Percentiles rank a stretch among this genome's conserved stretches.
These are phyloP conservation scores for Leishmania guyanensis DNA, from an alignment of 208 protist genomes.

Conservation along the genomic window DNA sequence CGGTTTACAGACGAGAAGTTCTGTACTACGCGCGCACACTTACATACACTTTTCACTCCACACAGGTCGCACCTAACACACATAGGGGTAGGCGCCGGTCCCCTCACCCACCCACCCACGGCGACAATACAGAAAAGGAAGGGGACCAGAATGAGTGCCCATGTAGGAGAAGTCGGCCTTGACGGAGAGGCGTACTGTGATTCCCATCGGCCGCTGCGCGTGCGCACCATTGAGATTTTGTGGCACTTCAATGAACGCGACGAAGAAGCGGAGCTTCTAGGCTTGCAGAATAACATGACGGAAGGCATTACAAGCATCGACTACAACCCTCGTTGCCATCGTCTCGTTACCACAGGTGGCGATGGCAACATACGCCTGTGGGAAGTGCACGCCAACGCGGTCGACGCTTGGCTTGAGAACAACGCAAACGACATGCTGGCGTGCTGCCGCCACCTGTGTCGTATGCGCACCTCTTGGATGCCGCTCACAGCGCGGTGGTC, in stretches of 20 bases:
- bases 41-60: neutral
- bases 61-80: neutral
- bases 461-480: constrained; percentile 74
- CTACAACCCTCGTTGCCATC: constrained; percentile 49
- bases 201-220: constrained; percentile 41
- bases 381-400: constrained; percentile 45
- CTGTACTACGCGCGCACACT: neutral
- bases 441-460: constrained; percentile 64
- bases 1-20: neutral
- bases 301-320: constrained; percentile 88
- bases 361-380: constrained; percentile 81
- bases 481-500: constrained; percentile 86
- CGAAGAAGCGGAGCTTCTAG: constrained; percentile 75
- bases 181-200: neutral
- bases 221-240: constrained; percentile 81
- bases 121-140: neutral
- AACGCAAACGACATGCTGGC: constrained; percentile 61
- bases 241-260: constrained; percentile 85
- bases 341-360: constrained; percentile 81
- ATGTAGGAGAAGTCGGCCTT: neutral
- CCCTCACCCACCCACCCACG: too few relatives aligned
- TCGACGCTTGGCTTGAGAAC: constrained; percentile 68
- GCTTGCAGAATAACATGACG: constrained; percentile 62
- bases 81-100: neutral
- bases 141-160: neutral